Conservation (phyloP, 2,329 filamentous ascomycete genomes). For the Acarospora socialis region DNA sequence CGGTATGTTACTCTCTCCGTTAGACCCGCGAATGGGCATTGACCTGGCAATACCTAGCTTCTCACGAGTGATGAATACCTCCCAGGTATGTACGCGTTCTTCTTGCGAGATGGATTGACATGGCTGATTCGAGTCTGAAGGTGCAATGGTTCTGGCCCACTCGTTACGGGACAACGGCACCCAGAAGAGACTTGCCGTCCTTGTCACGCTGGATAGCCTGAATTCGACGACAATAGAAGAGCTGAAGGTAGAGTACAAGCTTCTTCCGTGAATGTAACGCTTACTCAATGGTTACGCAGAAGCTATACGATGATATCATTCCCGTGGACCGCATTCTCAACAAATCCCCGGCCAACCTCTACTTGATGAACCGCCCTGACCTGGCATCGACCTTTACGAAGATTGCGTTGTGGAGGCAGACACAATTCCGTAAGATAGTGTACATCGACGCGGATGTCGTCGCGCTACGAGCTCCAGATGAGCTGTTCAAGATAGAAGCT, state of each 20-base stretch:
- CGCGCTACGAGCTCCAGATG: slow-evolving; percentile 78
- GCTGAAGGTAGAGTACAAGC: slow-evolving; percentile 47
- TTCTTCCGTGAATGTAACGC: slow-evolving; percentile 1
- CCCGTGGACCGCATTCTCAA: slow-evolving; percentile 71
- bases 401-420: slow-evolving; percentile 83
- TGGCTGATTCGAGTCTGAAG: slow-evolving; percentile 33
- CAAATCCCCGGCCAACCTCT: slow-evolving; percentile 63
- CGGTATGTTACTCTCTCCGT: slow-evolving; percentile 31
- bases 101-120: not conserved
- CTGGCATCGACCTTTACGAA: slow-evolving; percentile 92
- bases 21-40: slow-evolving; percentile 15
- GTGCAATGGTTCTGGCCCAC: slow-evolving; percentile 84
- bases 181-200: slow-evolving; percentile 67
- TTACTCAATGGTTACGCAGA: slow-evolving; percentile 33
- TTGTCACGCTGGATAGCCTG: slow-evolving; percentile 70
- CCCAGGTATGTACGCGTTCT: slow-evolving; percentile 48
- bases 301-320: slow-evolving; percentile 77
- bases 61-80: slow-evolving; percentile 85
- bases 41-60: slow-evolving; percentile 44
- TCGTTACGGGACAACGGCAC: slow-evolving; percentile 85
- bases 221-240: slow-evolving; percentile 61
- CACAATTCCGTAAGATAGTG: slow-evolving; percentile 80
- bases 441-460: slow-evolving; percentile 92
- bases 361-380: slow-evolving; percentile 82
- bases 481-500: slow-evolving; percentile 60